These are phyloP conservation scores for Elsinoe batatas DNA, from an alignment of 2,329 filamentous ascomycete species.

Conservation along the genomic window DNA sequence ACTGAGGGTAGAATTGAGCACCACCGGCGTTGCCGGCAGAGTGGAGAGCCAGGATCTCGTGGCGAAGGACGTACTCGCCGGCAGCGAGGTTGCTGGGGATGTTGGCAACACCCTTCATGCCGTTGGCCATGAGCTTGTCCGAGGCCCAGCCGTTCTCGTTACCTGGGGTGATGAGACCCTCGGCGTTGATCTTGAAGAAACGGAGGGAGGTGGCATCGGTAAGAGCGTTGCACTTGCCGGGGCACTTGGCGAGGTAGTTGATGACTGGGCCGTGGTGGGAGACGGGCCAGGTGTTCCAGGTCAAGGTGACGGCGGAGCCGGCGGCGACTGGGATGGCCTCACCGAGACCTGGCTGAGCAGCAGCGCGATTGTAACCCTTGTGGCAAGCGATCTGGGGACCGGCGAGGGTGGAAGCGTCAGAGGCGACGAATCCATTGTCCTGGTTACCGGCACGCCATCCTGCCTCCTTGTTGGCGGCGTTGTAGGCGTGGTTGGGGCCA, in stretches of 20 bases:
- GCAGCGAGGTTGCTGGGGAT: constrained; percentile 45
- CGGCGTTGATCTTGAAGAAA: constrained; percentile 55
- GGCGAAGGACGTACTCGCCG: constrained; percentile 51
- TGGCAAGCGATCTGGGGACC: constrained; percentile 34
- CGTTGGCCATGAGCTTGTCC: constrained; percentile 42
- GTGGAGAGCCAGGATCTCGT: constrained; percentile 54
- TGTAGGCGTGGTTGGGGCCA: constrained; percentile 32
- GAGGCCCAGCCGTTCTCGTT: constrained; percentile 44
- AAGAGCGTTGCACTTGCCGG: constrained; percentile 41
- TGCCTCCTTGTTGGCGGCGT: constrained; percentile 31
- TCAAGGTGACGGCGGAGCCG: constrained; percentile 47
- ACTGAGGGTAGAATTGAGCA: constrained; percentile 37
- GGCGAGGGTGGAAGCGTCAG: constrained; percentile 17
- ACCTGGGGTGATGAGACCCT: constrained; percentile 41
- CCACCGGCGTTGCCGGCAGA: constrained; percentile 35
- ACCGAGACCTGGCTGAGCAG: constrained; percentile 30
- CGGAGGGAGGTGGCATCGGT: constrained; percentile 45
- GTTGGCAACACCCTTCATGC: constrained; percentile 39
- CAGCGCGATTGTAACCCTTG: constrained; percentile 43
- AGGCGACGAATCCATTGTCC: constrained; percentile 31
- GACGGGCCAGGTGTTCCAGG: constrained; percentile 58
- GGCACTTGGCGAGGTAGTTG: constrained; percentile 52
- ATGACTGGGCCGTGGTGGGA: constrained; percentile 55
- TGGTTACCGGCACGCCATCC: constrained; percentile 44
- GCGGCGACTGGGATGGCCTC: constrained; percentile 43